Percentiles rank a stretch among this genome's conserved stretches.
Conservation (phyloP, 257 asterid genomes). For the Solanum arcanum region DNA sequence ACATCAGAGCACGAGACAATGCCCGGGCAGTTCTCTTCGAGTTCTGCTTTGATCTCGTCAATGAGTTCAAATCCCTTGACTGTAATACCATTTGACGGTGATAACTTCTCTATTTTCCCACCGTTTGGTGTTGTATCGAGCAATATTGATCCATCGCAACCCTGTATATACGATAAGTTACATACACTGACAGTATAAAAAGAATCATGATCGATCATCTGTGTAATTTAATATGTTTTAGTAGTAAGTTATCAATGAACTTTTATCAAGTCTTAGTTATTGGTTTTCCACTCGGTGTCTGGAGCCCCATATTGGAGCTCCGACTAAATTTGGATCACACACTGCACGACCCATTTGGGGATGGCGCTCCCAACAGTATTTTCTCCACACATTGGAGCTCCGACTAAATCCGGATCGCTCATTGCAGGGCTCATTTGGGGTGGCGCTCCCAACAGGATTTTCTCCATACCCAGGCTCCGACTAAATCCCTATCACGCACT, state of each 20-base stretch:
- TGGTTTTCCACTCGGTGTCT: no score
- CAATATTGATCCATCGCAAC: constrained; percentile 60
- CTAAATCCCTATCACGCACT: fast-evolving
- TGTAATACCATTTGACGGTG: constrained; percentile 21
- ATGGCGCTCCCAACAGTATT: no score
- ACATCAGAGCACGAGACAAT: constrained; percentile 59
- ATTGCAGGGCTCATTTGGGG: no score
- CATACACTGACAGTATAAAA: background rate
- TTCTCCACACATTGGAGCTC: no score
- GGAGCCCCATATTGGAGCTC: no score
- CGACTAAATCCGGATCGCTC: no score
- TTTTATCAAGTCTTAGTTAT: background rate
- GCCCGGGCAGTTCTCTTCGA: constrained; percentile 43
- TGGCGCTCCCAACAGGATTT: no score
- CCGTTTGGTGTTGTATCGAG: constrained; percentile 36
- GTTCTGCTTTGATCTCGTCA: constrained; percentile 28
- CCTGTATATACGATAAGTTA: constrained; percentile 13
- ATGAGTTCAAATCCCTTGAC: constrained; percentile 34
- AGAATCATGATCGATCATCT: background rate
- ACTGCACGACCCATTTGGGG: no score
- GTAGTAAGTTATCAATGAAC: background rate
- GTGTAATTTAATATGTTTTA: background rate
- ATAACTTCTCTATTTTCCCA: constrained; percentile 36
- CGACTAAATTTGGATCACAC: no score
- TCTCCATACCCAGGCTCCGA: no score